Evolutionary conservation across 2,329 filamentous ascomycete species (phyloP), one percentile per base, ranked within the genome.

Genomic region (Lojkania enalia): DNA sequence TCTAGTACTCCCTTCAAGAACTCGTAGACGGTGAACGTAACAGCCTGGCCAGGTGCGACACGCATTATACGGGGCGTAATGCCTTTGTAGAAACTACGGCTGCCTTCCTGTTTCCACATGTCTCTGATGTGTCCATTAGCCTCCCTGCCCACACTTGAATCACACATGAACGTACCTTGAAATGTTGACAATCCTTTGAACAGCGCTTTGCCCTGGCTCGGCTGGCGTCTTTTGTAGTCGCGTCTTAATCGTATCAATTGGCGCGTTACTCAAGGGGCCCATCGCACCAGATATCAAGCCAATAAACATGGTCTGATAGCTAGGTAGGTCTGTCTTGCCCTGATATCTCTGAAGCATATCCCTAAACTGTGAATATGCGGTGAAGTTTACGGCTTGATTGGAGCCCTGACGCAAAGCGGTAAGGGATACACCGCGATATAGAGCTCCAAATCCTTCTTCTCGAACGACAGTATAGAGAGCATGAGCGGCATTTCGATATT

Each of bases 201-300:
- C 71, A 11, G 94, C 92, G 35, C 84, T 88, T 64, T 91, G 86
- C 13, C 92, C 91, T 4, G 84, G 81, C 71, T 87, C 81, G 3
- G 88, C 90, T 0, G 90, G 89, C 39, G 85, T 94, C 74, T 90
- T 94, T 71, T 99, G 94, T 69, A 99, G 75, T 39, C 94, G 79
- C 31, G 94, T 99, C 84, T 99, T 99, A 77, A 99, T 97, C 29
- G 94, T 99, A 67, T 99, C 94, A 67, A 99, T 97, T 16, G 94
- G 94, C 20, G 95, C 94, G 68, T 99, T 99, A 60, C 88, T 94
- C 65, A 99, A 81, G 4, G 94, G 94, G 1, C 94, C 94, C 82
- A 99, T 95, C 50, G 94, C 94, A 58, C 94, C 94, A 42, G 84
- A 89, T 19, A 99, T 85, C 43, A 99, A 79, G 23, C 91, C 94